Evolutionary conservation across 139 green algal genomes (phyloP).

Genomic region (Tetradesmus lagerheimii): DNA sequence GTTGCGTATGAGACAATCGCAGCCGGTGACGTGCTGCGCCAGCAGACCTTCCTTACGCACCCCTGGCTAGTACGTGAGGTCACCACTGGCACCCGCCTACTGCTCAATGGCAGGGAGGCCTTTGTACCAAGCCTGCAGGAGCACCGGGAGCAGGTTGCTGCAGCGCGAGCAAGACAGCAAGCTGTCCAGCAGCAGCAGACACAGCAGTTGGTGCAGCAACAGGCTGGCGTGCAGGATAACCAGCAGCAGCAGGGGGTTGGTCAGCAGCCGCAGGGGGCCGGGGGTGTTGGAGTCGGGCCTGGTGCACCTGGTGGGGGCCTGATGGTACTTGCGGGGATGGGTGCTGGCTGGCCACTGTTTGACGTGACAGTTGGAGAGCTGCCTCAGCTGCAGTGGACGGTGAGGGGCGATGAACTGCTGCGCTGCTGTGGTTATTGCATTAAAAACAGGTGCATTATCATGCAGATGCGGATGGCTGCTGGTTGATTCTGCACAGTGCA

Average conservation of each 20-base stretch:
- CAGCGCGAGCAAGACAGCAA: neutral
- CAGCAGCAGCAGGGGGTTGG: neutral
- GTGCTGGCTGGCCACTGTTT: neutral
- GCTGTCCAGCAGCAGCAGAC: conserved; percentile 1
- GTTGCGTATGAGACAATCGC: conserved; percentile 6
- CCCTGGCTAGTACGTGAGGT: conserved; percentile 26
- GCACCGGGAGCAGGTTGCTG: neutral
- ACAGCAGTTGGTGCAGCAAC: neutral
- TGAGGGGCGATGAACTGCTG: neutral
- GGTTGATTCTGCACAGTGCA: too few species aligned
- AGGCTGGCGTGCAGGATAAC: neutral
- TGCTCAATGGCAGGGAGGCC: neutral
- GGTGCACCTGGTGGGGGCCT: too few species aligned
- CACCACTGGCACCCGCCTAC: conserved; percentile 10
- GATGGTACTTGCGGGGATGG: neutral
- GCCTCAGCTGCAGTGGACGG: conserved; percentile 26
- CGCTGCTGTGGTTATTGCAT: neutral
- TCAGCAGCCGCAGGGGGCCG: neutral
- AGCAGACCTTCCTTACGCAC: conserved; percentile 35
- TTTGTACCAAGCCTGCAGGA: neutral
- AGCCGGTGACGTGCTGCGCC: neutral
- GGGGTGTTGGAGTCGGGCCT: neutral
- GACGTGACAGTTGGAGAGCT: neutral
- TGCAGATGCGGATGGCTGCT: neutral
- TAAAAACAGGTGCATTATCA: neutral